Conservation (phyloP, 768 basidiomycete species). For the Krasilnikovozyma curviuscula region DNA sequence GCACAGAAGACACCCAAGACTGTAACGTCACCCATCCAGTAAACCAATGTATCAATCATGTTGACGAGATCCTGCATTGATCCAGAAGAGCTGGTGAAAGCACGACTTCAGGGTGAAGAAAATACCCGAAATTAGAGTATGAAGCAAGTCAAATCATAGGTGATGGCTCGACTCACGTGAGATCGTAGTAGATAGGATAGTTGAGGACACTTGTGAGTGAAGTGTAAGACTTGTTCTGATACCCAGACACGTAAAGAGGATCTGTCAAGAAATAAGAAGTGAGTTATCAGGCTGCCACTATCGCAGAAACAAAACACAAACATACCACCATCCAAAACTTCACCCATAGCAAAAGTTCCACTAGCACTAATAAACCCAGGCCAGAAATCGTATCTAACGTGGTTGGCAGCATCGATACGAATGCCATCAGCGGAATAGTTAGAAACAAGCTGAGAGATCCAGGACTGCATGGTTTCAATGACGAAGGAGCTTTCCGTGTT, state of each 20-base stretch:
- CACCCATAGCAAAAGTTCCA: constrained; percentile 1
- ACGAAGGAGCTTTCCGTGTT: background rate
- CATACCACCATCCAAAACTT: constrained; percentile 6
- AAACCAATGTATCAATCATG: constrained; percentile 18
- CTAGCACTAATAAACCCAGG: background rate
- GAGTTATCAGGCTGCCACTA: background rate
- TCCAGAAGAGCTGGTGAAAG: constrained; percentile 21
- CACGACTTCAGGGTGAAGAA: constrained; percentile 3
- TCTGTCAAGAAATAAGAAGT: background rate
- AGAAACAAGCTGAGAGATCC: constrained; percentile 1
- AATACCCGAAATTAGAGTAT: background rate
- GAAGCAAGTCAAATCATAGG: background rate
- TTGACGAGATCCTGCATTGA: constrained; percentile 17
- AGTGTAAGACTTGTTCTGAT: constrained; percentile 18
- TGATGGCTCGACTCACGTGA: background rate
- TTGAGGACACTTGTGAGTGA: constrained; percentile 24
- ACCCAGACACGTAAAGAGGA: constrained; percentile 18
- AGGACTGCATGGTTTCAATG: background rate
- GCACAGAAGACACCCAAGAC: constrained; percentile 22
- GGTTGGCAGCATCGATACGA: constrained; percentile 5
- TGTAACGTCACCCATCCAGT: constrained; percentile 21
- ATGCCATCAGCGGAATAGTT: constrained; percentile 5
- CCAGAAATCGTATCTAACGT: constrained; percentile 5
- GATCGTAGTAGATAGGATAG: constrained; percentile 25
- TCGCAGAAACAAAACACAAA: background rate